Conservation (phyloP, 2,329 filamentous ascomycete species). For the Coleophoma eucalyptorum region DNA sequence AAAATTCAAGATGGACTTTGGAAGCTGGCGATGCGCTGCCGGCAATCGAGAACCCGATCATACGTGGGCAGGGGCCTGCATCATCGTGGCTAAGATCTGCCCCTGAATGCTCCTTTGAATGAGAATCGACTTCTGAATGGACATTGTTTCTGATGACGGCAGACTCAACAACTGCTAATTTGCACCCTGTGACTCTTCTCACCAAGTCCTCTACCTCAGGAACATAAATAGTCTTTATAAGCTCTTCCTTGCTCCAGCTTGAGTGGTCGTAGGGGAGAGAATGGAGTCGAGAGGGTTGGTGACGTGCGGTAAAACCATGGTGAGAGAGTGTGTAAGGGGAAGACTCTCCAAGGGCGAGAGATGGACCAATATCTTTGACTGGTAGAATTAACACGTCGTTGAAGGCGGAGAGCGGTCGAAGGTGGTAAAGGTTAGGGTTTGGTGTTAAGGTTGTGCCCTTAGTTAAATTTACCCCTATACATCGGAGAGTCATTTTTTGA, state of each 20-base stretch:
- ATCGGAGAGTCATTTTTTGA: background rate
- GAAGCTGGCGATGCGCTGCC: constrained; percentile 22
- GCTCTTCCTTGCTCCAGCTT: constrained; percentile 17
- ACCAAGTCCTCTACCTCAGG: constrained; percentile 22
- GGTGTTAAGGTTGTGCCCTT: background rate
- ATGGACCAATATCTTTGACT: constrained; percentile 2
- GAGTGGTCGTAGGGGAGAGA: constrained; percentile 14
- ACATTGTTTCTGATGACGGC: constrained; percentile 18
- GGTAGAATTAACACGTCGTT: constrained; percentile 3
- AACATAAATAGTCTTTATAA: constrained; percentile 20
- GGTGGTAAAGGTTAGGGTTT: constrained; percentile 1
- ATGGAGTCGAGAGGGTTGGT: constrained; percentile 16
- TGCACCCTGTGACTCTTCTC: constrained; percentile 22
- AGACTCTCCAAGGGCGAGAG: background rate
- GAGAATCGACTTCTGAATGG: constrained; percentile 19
- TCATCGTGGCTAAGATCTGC: constrained; percentile 7
- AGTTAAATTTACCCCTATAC: background rate
- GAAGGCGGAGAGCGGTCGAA: constrained; percentile 5
- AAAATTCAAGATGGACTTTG: constrained; percentile 26
- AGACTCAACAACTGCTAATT: constrained; percentile 21
- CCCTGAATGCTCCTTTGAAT: constrained; percentile 12
- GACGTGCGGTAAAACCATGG: constrained; percentile 15
- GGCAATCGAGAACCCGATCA: constrained; percentile 18
- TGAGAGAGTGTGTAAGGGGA: constrained; percentile 2
- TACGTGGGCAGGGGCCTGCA: constrained; percentile 14